These are phyloP conservation scores for Yamadazyma mexicana DNA, from an alignment of 1,139 yeast genomes.

Conservation along the genomic window DNA sequence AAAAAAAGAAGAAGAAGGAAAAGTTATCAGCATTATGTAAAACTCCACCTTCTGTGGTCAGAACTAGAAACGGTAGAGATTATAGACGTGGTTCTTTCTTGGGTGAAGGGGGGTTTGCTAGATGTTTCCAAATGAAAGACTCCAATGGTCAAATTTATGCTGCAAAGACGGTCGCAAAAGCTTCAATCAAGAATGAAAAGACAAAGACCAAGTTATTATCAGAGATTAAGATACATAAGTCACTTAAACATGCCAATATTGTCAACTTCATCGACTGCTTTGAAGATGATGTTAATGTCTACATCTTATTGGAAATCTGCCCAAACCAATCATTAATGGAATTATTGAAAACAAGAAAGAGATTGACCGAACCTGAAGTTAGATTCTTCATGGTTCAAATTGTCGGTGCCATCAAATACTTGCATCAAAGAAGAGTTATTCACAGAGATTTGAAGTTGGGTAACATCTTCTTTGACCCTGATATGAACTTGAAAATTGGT, in stretches of 20 bases:
- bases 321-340: slow-evolving; percentile 94
- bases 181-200: slow-evolving; percentile 86
- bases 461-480: slow-evolving; percentile 87
- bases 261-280: slow-evolving; percentile 93
- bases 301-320: slow-evolving; percentile 90
- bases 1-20: slow-evolving; percentile 68
- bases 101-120: slow-evolving; percentile 99
- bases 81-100: slow-evolving; percentile 87
- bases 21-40: slow-evolving; percentile 85
- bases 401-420: slow-evolving; percentile 88
- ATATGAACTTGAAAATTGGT: slow-evolving; percentile 92
- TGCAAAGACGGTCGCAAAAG: slow-evolving; percentile 97
- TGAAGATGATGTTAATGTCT: slow-evolving; percentile 92
- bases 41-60: slow-evolving; percentile 91
- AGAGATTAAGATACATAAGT: slow-evolving; percentile 93
- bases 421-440: slow-evolving; percentile 90
- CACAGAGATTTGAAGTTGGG: slow-evolving; percentile 95
- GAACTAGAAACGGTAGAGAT: slow-evolving; percentile 83
- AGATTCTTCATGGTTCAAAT: slow-evolving; percentile 89
- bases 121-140: slow-evolving; percentile 96
- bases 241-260: slow-evolving; percentile 83
- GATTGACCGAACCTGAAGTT: slow-evolving; percentile 87
- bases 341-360: slow-evolving; percentile 77
- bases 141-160: slow-evolving; percentile 86
- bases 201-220: slow-evolving; percentile 86